phyloP scores from a whole-genome alignment of 1,139 yeast genomes.

The Geotrichum reessii region DNA sequence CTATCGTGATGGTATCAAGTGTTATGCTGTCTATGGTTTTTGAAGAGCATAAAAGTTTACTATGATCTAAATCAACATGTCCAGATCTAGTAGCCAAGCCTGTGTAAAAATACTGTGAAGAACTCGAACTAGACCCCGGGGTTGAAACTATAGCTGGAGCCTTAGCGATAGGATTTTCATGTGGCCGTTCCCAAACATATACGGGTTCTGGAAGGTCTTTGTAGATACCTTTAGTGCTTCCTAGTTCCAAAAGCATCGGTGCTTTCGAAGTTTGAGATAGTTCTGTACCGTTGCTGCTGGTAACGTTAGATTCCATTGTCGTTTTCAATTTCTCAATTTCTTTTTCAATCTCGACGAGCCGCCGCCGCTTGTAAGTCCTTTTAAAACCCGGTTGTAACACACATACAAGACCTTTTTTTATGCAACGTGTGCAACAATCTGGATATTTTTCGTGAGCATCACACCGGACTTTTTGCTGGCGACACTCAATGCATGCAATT shows the following conservation, averaged over 20 bases:
- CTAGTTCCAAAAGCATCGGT: not conserved
- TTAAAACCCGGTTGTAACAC: conserved; percentile 73
- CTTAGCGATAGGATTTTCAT: not conserved
- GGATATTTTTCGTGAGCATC: conserved; percentile 78
- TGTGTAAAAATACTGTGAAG: not conserved
- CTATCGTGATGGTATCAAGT: conserved; percentile 55
- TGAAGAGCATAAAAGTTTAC: conserved; percentile 44
- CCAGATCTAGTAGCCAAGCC: conserved; percentile 7
- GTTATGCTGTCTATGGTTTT: conserved; percentile 64
- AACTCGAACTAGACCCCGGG: not conserved
- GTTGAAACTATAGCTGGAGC: not conserved
- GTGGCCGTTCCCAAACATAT: not conserved
- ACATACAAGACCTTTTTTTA: conserved; percentile 63
- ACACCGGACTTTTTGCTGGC: conserved; percentile 90
- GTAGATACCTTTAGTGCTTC: not conserved
- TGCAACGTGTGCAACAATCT: conserved; percentile 74
- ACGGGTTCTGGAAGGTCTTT: conserved; percentile 4
- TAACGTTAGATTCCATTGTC: conserved; percentile 38
- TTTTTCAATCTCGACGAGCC: conserved; percentile 76
- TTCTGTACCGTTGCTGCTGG: not conserved
- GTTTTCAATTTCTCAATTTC: conserved; percentile 66
- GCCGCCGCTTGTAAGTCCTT: conserved; percentile 71
- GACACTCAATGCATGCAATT: conserved; percentile 91
- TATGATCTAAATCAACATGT: not conserved
- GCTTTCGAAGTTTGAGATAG: not conserved